Conservation (phyloP, 352 stramenopile species). For the Globisporangium camurandrum region DNA sequence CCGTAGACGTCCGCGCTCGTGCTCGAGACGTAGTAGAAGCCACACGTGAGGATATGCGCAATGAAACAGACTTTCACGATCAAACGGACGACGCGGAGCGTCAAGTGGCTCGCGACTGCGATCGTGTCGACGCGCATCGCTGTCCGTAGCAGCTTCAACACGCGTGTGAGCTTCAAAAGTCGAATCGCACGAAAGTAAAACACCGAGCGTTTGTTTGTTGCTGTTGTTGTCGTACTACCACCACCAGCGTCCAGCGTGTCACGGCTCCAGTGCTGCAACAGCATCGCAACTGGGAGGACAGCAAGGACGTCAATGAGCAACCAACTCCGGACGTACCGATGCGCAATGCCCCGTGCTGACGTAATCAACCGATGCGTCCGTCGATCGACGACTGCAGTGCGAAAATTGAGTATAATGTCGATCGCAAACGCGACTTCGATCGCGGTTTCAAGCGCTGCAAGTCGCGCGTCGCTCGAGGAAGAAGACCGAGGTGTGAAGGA, state of each 20-base stretch:
- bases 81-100: slow-evolving; percentile 44
- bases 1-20: slow-evolving; percentile 23
- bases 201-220: slow-evolving; percentile 30
- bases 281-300: slow-evolving; percentile 38
- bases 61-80: slow-evolving; percentile 60
- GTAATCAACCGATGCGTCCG: slow-evolving; percentile 23
- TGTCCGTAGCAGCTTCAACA: slow-evolving; percentile 82
- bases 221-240: neutral
- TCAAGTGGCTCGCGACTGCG: slow-evolving; percentile 39
- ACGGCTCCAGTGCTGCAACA: slow-evolving; percentile 21
- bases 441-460: slow-evolving; percentile 25
- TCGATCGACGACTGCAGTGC: slow-evolving; percentile 29
- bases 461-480: too few species aligned
- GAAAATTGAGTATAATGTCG: slow-evolving; percentile 55
- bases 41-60: slow-evolving; percentile 47
- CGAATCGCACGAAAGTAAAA: slow-evolving; percentile 61
- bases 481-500: too few species aligned
- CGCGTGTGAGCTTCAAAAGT: slow-evolving; percentile 75
- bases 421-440: slow-evolving; percentile 42
- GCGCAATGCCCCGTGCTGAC: slow-evolving; percentile 17
- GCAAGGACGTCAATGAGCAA: slow-evolving; percentile 68
- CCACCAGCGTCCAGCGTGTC: too few species aligned
- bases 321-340: slow-evolving; percentile 56
- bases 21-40: slow-evolving; percentile 51
- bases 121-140: slow-evolving; percentile 45